Percentiles rank a stretch among this genome's conserved stretches.
phyloP scores from a whole-genome alignment of 108 stramenopile species.

The Phaeodactylum tricornutum region DNA sequence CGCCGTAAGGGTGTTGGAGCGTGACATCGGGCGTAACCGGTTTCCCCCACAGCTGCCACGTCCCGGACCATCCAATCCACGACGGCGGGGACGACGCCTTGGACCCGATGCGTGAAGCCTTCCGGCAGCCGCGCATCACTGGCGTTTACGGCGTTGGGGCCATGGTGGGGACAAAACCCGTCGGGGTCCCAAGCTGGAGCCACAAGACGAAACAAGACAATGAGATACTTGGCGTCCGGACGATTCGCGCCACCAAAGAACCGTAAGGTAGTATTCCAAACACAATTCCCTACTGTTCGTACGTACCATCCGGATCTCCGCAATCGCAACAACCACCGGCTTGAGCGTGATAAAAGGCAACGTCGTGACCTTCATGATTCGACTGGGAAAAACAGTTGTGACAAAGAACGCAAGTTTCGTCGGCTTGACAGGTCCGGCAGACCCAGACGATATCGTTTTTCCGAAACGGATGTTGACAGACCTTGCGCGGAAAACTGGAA shows the following conservation, averaged over 20 bases:
- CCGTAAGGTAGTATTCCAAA: too few relatives aligned
- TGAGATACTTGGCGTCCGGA: neutral
- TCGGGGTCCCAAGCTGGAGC: constrained; percentile 79
- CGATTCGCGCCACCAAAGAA: too few relatives aligned
- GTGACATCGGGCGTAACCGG: constrained; percentile 10
- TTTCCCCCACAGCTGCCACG: constrained; percentile 21
- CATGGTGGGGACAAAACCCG: constrained; percentile 64
- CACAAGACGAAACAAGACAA: neutral
- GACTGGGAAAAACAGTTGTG: constrained; percentile 84
- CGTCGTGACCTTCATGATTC: constrained; percentile 93
- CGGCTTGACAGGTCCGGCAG: constrained; percentile 91
- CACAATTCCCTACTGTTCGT: too few relatives aligned
- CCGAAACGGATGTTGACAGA: constrained; percentile 89
- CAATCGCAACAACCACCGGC: constrained; percentile 98
- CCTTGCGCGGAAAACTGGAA: constrained; percentile 46
- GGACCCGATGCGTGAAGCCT: constrained; percentile 22
- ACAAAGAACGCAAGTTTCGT: constrained; percentile 95
- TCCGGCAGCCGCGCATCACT: constrained; percentile 11
- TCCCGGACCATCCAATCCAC: constrained; percentile 40
- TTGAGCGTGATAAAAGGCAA: constrained; percentile 91
- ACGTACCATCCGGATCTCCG: constrained; percentile 76
- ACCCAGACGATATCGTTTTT: constrained; percentile 98
- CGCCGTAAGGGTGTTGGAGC: neutral
- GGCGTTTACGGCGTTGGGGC: constrained; percentile 14
- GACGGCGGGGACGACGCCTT: constrained; percentile 36